Evolutionary conservation across 2,329 filamentous ascomycete genomes (phyloP).

Genomic region (Cytospora schulzeri): DNA sequence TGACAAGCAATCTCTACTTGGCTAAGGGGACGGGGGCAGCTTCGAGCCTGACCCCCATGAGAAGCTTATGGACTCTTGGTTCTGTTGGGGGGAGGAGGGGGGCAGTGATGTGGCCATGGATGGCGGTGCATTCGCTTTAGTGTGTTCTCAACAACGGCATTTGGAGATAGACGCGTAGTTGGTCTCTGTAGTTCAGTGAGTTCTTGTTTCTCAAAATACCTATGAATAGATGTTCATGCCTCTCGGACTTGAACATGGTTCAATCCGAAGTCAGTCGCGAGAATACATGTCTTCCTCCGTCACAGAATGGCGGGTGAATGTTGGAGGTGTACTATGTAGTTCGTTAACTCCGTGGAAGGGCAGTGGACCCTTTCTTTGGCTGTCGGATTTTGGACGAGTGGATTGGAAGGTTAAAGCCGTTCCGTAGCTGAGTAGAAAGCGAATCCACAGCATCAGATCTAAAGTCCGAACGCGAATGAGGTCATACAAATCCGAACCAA

Average conservation of each 20-base stretch:
- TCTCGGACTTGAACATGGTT: no score
- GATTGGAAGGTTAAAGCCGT: not conserved
- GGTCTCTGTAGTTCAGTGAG: no score
- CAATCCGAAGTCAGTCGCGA: not conserved
- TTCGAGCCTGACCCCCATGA: not conserved
- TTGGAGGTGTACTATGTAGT: not conserved
- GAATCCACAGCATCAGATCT: not conserved
- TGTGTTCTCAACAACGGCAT: not conserved
- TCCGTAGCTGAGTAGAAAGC: not conserved
- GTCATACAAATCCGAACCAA: conserved; percentile 2
- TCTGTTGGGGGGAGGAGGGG: not conserved
- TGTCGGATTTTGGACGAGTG: no score
- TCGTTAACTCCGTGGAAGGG: not conserved
- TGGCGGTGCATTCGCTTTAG: not conserved
- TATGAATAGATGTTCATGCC: no score
- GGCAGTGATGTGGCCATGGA: not conserved
- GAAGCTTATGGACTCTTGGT: conserved; percentile 19
- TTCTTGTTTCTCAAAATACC: no score
- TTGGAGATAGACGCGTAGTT: no score
- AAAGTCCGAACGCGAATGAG: conserved; percentile 17
- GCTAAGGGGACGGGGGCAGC: not conserved
- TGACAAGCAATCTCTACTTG: not conserved
- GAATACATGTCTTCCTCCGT: not conserved
- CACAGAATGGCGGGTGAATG: not conserved
- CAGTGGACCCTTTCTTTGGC: not conserved